Percentiles rank a stretch among this genome's conserved stretches.
These are phyloP conservation scores for Dovyalis caffra DNA, from an alignment of 345 rosid species.

Conservation along the genomic window DNA sequence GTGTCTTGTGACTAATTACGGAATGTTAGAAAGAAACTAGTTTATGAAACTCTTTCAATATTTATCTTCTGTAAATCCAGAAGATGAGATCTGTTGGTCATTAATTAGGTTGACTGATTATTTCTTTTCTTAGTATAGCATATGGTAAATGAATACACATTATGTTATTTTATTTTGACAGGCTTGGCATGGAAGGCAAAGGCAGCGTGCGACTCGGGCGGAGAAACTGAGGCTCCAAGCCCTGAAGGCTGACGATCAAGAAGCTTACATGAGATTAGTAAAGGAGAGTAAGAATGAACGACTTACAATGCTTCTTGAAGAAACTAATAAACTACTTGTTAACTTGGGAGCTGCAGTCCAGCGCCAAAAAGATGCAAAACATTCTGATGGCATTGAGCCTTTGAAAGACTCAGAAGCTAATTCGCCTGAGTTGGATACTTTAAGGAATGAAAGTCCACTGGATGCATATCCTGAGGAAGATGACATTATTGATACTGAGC, in stretches of 20 bases:
- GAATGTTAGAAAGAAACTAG: not conserved
- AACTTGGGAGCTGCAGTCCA: conserved; percentile 99
- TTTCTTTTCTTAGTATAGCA: conserved; percentile 2
- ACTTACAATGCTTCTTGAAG: conserved; percentile 82
- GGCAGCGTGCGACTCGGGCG: conserved; percentile 97
- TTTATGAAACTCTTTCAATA: not conserved
- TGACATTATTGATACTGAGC: conserved; percentile 64
- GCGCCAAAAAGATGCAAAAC: conserved; percentile 86
- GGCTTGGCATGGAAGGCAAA: conserved; percentile 99
- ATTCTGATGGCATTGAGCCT: conserved; percentile 63
- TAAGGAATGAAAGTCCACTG: conserved; percentile 59
- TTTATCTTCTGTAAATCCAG: conserved; percentile 10
- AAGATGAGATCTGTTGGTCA: conserved; percentile 8
- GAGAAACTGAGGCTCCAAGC: conserved; percentile 97
- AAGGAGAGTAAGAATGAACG: conserved; percentile 99
- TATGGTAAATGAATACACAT: not conserved
- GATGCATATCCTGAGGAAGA: conserved; percentile 74
- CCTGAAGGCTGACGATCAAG: conserved; percentile 96
- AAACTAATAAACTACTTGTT: conserved; percentile 91
- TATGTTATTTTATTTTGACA: conserved; percentile 25
- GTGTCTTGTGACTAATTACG: not conserved
- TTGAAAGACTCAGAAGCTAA: conserved; percentile 68
- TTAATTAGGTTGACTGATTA: not conserved
- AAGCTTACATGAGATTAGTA: conserved; percentile 92
- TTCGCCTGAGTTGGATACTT: conserved; percentile 65